These are phyloP conservation scores for Solanum etuberosum DNA, from an alignment of 257 asterid species.

Conservation along the genomic window DNA sequence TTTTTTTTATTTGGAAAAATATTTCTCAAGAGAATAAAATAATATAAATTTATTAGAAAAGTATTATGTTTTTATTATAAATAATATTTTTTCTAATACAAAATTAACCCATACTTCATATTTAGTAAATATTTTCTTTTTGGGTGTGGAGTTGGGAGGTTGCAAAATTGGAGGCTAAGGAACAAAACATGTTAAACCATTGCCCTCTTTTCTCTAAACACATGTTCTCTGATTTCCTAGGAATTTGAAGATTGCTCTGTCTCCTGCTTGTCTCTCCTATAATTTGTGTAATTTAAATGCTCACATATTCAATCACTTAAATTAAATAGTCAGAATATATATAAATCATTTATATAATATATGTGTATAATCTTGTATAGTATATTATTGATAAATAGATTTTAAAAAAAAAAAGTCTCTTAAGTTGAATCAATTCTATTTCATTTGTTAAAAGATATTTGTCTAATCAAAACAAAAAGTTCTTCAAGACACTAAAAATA, in stretches of 20 bases:
- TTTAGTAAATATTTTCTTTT: neutral
- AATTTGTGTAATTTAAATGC: neutral
- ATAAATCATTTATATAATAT: neutral
- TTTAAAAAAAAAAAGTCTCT: neutral
- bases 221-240: neutral
- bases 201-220: neutral
- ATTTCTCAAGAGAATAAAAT: neutral
- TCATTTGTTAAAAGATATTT: neutral
- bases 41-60: neutral
- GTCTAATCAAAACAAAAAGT: neutral
- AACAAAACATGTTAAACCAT: neutral
- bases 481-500: neutral
- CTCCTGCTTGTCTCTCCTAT: neutral
- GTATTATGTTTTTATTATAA: neutral
- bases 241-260: neutral
- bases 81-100: neutral
- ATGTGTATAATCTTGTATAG: too few relatives aligned
- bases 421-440: neutral
- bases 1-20: neutral
- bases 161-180: neutral
- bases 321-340: neutral
- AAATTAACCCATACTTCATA: neutral
- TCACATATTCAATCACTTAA: neutral
- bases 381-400: too few relatives aligned
- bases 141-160: neutral